Evolutionary conservation across 768 basidiomycete species (phyloP), one percentile per base, ranked within the genome.

Genomic region (Auricularia heimuer): DNA sequence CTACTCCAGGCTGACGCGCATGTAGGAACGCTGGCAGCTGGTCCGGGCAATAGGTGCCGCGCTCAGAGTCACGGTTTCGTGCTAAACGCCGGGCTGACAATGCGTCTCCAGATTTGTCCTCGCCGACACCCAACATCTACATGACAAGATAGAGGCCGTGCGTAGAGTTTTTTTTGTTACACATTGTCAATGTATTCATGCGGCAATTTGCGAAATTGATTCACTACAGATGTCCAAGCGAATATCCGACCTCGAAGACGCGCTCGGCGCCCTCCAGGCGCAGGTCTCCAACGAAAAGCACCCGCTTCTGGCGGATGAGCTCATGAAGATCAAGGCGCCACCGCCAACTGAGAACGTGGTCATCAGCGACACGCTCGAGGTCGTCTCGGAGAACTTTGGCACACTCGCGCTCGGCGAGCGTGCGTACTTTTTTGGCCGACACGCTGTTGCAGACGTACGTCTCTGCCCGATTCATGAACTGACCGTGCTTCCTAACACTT

Each of bases 281-380:
- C 18, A 54, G 18, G 18, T 87, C 16, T 42, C 39, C 8, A 66
- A 75, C 14, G 88, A 89, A 6, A 76, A 73, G 10, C 90, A 92
- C 65, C 85, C 86, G 2, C 78, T 92, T n/a, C 79, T 92, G 1
- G 68, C 83, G 10, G 89, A 91, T 0, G 90, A 92, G 3, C 80
- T 90, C 35, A 77, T 92, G 11, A 80, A 82, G 65, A 81, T 92
- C 69, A 92, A 92, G 69, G 86, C 87, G 0, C 90, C 29, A 18
- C 54, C 54, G 8, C 29, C 54, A 11, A n/a, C 54, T 7, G 54
- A 54, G 29, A 54, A 54, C n/a, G 54, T 54, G 11, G 29, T n/a
- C 54, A 18, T 54, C 6, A 54, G 29, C 54, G 29, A 54, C 18
- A 18, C 18, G 54, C n/a, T 29, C 54, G 54, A n/a, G 18, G 29